Base-by-base conservation (phyloP, 31 red algal genomes). In the Odonthalia washingtoniensis region DNA sequence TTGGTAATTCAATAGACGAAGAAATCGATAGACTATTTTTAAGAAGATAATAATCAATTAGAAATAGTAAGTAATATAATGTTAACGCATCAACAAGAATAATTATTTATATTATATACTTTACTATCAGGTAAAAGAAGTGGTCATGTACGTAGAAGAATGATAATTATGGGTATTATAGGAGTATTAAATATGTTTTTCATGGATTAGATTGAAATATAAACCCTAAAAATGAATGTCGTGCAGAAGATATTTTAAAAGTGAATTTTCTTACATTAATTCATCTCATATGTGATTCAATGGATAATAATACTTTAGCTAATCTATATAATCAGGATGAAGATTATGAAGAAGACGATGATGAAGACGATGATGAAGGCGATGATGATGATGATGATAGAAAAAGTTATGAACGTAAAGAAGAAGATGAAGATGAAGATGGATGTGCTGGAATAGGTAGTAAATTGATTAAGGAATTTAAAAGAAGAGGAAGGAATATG, bases 71-170 rank as follows among this genome's bases (percentile, higher is more conserved):
- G 40, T 26, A 52, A 84, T 38, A 40, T 91, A 32, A 91, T 93
- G 83, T 70, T 70, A 26, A 46, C 90, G 5, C 90, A 91, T 75
- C 86, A 90, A 46, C 78, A 87, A 21, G 93, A 95, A 27, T 52
- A 87, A 17, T 82, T 95, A 12, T 91, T 95, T 75, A 88, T 95
- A 24, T 57, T 95, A 3, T 86, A 90, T 73, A 73, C 88, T 1
- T 37, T 95, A 46, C 72, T 95, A 44, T 77, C 66, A 16, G 88
- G 93, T 40, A 82, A 82, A n/a, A 79, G 93, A 61, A 80, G 86
- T 65, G 64, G 46, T 38, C 88, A 95, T 39, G 93, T 90, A 16
- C 93, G 85, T 70, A 61, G 43, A 17, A 46, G 62, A 42, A 73
- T 90, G 3, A 83, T 68, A 33, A 82, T 81, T 37, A 65, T 40